phyloP scores from a whole-genome alignment of 1,284 basidiomycete genomes.

The Ustilago hordei region DNA sequence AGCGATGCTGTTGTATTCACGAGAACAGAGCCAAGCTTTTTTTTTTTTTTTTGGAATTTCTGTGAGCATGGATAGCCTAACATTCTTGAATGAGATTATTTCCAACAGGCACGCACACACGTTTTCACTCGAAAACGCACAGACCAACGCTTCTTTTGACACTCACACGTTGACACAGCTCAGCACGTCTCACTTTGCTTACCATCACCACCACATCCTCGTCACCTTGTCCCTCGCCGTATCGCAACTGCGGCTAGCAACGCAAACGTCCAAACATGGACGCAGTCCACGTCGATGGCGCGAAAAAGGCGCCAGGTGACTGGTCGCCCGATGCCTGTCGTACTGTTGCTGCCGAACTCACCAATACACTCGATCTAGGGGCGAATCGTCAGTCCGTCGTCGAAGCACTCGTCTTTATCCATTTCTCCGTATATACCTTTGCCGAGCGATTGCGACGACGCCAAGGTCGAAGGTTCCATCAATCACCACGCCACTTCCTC shows the following conservation, averaged over 20 bases:
- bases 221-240: not conserved
- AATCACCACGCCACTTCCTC: conserved; percentile 97
- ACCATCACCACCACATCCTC: not conserved
- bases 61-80: not conserved
- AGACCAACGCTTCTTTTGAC: conserved; percentile 11
- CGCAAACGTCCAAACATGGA: conserved; percentile 34
- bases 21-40: not conserved
- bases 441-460: conserved; percentile 88
- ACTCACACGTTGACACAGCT: no score
- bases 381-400: conserved; percentile 74
- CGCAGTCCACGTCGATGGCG: conserved; percentile 44
- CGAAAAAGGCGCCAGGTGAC: conserved; percentile 64
- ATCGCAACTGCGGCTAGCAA: not conserved
- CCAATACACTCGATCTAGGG: conserved; percentile 64
- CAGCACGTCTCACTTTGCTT: not conserved
- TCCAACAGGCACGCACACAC: not conserved
- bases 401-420: conserved; percentile 93
- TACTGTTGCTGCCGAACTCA: conserved; percentile 66
- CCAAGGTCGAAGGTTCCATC: conserved; percentile 93
- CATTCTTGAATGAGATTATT: not conserved
- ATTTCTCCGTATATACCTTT: conserved; percentile 88
- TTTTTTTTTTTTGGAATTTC: not conserved
- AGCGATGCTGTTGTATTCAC: not conserved
- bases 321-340: conserved; percentile 68
- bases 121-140: not conserved